Base-by-base conservation (phyloP, 768 basidiomycete genomes). In the Agrocybe praecox region DNA sequence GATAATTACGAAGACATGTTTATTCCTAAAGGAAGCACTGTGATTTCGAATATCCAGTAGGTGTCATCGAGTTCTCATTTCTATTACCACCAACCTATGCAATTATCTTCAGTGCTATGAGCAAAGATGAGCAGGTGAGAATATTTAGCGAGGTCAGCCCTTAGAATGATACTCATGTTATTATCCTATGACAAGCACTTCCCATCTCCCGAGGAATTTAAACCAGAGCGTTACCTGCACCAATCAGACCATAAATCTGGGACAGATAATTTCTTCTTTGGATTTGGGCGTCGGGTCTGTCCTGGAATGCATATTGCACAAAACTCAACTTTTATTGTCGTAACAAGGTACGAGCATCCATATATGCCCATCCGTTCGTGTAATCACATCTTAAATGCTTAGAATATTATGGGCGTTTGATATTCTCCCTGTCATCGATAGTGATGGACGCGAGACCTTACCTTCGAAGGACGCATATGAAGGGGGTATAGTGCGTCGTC, bases 1-100 rank as follows among this genome's bases (percentile, higher is more conserved):
- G 75, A 77, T 40, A 65, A 67, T 1, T 74, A 78, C 42, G 54
- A 75, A 2, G 74, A 69, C 1, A 69, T 69, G 58, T 40, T 40
- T 14, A 74, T 78, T 21, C 75, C 75, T 2, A 71, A 67, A 34
- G 76, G 74, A 23, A 69, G 60, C 18, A 60, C 65, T 11, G 59
- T 68, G 7, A 55, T 60, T 50, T 58, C 65, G 8, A 68, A 65
- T 47, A 49, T 66, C 26, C 62, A 63, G 67, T 66, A 33, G 29
- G 67, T 57, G 12, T 51, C 22, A n/a, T n/a, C 14, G 12, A n/a
- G 18, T 34, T 40, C 21, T 15, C 21, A n/a, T 6, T 12, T 11
- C 17, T 7, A 8, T 50, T 11, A 18, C 9, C n/a, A 23, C 10
- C 12, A 7, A 12, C 40, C 7, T 36, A 6, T 32, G 33, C n/a